phyloP scores from a whole-genome alignment of 106 monocot species.

The Dactylorhiza incarnata region DNA sequence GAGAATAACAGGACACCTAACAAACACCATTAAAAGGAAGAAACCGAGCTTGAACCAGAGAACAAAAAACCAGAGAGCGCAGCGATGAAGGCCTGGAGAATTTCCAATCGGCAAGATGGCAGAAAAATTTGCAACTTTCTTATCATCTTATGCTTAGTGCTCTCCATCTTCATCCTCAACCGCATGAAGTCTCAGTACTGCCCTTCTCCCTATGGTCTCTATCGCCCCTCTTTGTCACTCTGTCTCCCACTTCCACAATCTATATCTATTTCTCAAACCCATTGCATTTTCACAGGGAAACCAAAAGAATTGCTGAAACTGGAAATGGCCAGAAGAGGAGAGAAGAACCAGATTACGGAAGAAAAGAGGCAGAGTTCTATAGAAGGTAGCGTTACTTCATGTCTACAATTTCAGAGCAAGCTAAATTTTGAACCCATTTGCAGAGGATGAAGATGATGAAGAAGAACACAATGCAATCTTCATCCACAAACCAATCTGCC shows the following conservation, averaged over 20 bases:
- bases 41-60: background rate
- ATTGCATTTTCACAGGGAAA: slow-evolving; percentile 7
- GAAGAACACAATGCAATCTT: background rate
- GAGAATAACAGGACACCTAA: background rate
- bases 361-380: background rate
- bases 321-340: background rate
- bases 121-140: slow-evolving; percentile 6
- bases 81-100: background rate
- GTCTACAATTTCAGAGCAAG: background rate
- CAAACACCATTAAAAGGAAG: background rate
- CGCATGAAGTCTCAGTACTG: slow-evolving; percentile 9
- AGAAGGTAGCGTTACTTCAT: slow-evolving; percentile 5
- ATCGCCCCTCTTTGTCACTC: background rate
- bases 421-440: background rate
- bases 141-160: slow-evolving; percentile 2
- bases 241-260: background rate
- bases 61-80: background rate
- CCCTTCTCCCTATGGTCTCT: slow-evolving; percentile 12
- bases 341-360: slow-evolving; percentile 6
- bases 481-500: slow-evolving; percentile 10
- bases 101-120: background rate
- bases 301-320: background rate
- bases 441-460: slow-evolving; percentile 17
- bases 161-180: slow-evolving; percentile 13
- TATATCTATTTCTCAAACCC: background rate